Evolutionary conservation across 1,139 yeast species (phyloP).

Genomic region (Waltiozyma solani): DNA sequence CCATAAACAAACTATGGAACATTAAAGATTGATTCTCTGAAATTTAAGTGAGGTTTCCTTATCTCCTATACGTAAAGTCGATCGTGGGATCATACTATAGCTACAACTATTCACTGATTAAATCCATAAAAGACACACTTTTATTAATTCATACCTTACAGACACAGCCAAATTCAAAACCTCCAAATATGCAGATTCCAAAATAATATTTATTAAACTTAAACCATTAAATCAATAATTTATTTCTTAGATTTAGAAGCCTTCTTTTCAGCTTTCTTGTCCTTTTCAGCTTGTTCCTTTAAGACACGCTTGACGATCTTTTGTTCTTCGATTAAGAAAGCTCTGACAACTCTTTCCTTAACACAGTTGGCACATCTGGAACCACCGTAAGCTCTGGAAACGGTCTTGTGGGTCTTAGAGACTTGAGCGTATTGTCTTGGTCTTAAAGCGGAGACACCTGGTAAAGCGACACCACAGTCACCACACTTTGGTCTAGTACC

Average conservation of each 20-base stretch:
- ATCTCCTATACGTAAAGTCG: too few relatives aligned
- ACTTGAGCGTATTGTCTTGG: conserved; percentile 95
- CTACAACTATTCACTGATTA: too few relatives aligned
- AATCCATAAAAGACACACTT: not conserved
- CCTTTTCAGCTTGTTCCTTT: conserved; percentile 88
- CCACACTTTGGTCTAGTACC: conserved; percentile 98
- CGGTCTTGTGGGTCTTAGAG: conserved; percentile 95
- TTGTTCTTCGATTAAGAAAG: conserved; percentile 99
- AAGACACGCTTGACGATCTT: conserved; percentile 98
- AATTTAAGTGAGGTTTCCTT: too few relatives aligned
- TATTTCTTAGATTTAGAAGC: conserved; percentile 18
- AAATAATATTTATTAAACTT: conserved; percentile 1
- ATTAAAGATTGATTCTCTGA: not conserved
- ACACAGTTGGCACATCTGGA: conserved; percentile 98
- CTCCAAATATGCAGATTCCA: conserved; percentile 1
- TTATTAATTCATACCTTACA: conserved; percentile 1
- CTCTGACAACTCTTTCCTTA: conserved; percentile 97
- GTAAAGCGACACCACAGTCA: conserved; percentile 90
- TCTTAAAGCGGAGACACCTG: conserved; percentile 91
- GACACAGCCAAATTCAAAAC: not conserved
- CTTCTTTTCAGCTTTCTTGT: conserved; percentile 33
- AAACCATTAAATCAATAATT: conserved; percentile 4
- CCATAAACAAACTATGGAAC: not conserved
- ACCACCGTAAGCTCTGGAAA: conserved; percentile 99
- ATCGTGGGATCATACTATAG: too few relatives aligned